A percentile compares a stretch with the other conserved stretches of the same genome.
Conservation (phyloP, 1,284 basidiomycete genomes). For the Tremellales sp. region DNA sequence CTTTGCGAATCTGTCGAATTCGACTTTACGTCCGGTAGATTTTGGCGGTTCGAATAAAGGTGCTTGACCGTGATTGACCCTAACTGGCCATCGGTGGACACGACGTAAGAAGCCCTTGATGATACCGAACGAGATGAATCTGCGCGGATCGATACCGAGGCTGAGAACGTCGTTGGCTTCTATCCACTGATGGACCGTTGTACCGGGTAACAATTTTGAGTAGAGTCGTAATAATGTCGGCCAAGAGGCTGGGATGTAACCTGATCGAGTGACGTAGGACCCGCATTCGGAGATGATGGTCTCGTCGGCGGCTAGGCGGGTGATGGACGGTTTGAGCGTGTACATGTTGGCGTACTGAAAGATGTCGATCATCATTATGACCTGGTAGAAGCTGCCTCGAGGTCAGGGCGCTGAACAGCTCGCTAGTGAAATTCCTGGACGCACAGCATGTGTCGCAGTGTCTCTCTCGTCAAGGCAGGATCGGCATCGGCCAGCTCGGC, state of each 20-base stretch:
- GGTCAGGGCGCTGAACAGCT: background rate
- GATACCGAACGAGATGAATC: conserved; percentile 97
- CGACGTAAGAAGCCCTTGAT: conserved; percentile 95
- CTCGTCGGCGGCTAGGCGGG: conserved; percentile 75
- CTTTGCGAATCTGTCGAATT: conserved; percentile 25
- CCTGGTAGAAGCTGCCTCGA: conserved; percentile 76
- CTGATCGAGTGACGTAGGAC: conserved; percentile 70
- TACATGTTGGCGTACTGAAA: conserved; percentile 99
- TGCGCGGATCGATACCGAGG: conserved; percentile 79
- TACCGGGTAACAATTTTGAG: conserved; percentile 76
- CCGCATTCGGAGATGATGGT: conserved; percentile 85
- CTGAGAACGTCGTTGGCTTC: conserved; percentile 66
- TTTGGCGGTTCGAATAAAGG: conserved; percentile 18
- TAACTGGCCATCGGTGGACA: conserved; percentile 85
- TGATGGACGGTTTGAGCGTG: conserved; percentile 74
- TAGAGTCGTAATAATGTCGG: conserved; percentile 79
- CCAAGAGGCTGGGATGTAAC: conserved; percentile 62
- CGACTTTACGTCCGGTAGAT: conserved; percentile 13
- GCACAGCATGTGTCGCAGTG: conserved; percentile 87
- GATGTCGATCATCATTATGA: conserved; percentile 91
- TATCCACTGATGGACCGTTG: conserved; percentile 86
- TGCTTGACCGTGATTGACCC: conserved; percentile 25
- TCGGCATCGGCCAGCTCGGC: conserved; percentile 90
- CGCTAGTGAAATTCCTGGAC: conserved; percentile 40
- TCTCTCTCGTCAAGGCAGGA: conserved; percentile 73